phyloP scores from a whole-genome alignment of 2,329 filamentous ascomycete genomes.

The Trichoderma harzianum region DNA sequence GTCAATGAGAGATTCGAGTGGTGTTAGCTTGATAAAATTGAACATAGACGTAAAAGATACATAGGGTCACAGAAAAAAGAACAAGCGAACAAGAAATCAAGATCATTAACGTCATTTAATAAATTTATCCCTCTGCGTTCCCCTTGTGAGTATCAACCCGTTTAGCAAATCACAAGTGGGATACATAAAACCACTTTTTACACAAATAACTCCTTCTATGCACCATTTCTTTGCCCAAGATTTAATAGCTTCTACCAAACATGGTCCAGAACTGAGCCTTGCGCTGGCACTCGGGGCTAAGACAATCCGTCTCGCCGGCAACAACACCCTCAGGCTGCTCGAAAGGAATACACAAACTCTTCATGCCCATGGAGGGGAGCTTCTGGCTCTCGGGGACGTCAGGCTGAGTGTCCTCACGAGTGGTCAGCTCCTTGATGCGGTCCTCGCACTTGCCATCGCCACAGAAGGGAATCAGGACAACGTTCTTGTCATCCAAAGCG shows the following conservation, averaged over 20 bases:
- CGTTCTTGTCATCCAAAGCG: conserved; percentile 85
- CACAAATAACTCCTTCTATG: conserved; percentile 10
- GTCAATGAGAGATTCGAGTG: conserved; percentile 75
- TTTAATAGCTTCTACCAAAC: conserved; percentile 73
- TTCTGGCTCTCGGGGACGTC: conserved; percentile 51
- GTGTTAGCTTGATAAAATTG: conserved; percentile 49
- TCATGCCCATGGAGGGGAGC: conserved; percentile 62
- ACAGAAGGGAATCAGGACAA: conserved; percentile 89
- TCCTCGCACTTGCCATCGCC: conserved; percentile 81
- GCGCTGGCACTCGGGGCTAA: conserved; percentile 79
- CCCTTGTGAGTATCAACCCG: conserved; percentile 8
- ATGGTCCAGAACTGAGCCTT: conserved; percentile 84
- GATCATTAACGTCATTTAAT: conserved; percentile 14
- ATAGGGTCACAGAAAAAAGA: background rate
- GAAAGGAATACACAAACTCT: conserved; percentile 69
- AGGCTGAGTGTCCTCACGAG: conserved; percentile 63
- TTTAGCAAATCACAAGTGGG: conserved; percentile 1
- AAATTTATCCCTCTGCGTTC: conserved; percentile 4
- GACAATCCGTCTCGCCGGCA: conserved; percentile 81
- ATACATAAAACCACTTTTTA: background rate
- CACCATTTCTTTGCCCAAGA: background rate
- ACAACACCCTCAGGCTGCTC: conserved; percentile 80
- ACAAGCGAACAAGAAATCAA: background rate
- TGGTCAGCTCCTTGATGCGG: conserved; percentile 88
- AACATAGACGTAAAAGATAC: background rate